phyloP scores from a whole-genome alignment of 495 filamentous ascomycete genomes.

The Daldinia bambusicola region DNA sequence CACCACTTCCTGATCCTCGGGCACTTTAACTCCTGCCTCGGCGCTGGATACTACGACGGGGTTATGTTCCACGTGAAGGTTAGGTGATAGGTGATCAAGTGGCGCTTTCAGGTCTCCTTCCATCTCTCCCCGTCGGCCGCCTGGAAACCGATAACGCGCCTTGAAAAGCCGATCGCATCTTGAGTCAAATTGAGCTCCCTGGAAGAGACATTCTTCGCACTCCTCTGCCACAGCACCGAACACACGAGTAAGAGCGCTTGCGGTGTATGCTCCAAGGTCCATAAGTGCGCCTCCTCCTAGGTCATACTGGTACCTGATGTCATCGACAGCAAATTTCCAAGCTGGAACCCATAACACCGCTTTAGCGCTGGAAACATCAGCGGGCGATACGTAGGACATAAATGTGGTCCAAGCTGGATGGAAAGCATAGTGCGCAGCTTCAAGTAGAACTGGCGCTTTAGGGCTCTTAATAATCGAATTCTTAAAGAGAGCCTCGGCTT shows the following conservation, averaged over 20 bases:
- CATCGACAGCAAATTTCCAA: slow-evolving; percentile 49
- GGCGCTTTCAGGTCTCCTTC: slow-evolving; percentile 50
- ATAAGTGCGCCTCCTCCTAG: slow-evolving; percentile 68
- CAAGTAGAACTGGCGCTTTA: slow-evolving; percentile 61
- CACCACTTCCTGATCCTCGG: slow-evolving; percentile 51
- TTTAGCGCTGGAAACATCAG: slow-evolving; percentile 53
- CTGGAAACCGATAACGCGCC: slow-evolving; percentile 56
- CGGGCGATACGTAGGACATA: slow-evolving; percentile 53
- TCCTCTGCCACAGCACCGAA: slow-evolving; percentile 52
- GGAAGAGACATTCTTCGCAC: slow-evolving; percentile 51
- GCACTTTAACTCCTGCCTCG: slow-evolving; percentile 48
- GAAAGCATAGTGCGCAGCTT: slow-evolving; percentile 69
- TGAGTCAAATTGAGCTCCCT: slow-evolving; percentile 45
- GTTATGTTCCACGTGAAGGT: slow-evolving; percentile 54
- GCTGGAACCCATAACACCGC: slow-evolving; percentile 46
- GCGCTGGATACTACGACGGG: slow-evolving; percentile 45
- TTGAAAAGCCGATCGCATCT: slow-evolving; percentile 55
- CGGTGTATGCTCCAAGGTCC: slow-evolving; percentile 65
- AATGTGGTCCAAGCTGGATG: slow-evolving; percentile 65
- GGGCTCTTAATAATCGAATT: slow-evolving; percentile 49
- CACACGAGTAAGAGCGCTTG: slow-evolving; percentile 56
- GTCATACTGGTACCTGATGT: slow-evolving; percentile 67
- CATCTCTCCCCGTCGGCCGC: slow-evolving; percentile 55
- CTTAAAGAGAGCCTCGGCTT: slow-evolving; percentile 60
- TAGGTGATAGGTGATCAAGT: slow-evolving; percentile 43